A percentile compares a stretch with the other conserved stretches of the same genome.
Evolutionary conservation across 1,284 basidiomycete species (phyloP).

Genomic region (Boletus holoroseus): DNA sequence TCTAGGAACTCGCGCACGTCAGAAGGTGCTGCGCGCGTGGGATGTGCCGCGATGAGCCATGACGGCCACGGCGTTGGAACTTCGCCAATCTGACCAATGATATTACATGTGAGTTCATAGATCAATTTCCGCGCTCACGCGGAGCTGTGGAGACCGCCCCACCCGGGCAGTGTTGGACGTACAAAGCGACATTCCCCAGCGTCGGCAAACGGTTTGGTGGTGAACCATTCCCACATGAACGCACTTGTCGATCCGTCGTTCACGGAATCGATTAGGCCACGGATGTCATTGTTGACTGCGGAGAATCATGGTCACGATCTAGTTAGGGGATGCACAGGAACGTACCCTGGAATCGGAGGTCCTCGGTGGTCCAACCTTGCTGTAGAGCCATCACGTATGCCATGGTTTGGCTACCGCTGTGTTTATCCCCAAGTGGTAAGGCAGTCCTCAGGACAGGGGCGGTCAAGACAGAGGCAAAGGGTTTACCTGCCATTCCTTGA

Average conservation of each 20-base stretch:
- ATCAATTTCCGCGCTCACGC: background rate
- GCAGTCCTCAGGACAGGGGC: background rate
- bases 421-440: background rate
- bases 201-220: slow-evolving; percentile 90
- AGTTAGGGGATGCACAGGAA: background rate
- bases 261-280: slow-evolving; percentile 83
- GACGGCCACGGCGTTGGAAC: slow-evolving; percentile 95
- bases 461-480: background rate
- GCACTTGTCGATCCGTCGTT: slow-evolving; percentile 80
- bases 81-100: slow-evolving; percentile 61
- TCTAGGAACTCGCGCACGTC: slow-evolving; percentile 61
- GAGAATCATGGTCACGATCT: background rate
- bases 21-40: slow-evolving; percentile 49
- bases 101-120: background rate
- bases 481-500: slow-evolving; percentile 77
- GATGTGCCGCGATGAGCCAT: slow-evolving; percentile 87
- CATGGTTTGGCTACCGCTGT: slow-evolving; percentile 87
- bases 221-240: slow-evolving; percentile 98
- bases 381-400: slow-evolving; percentile 90
- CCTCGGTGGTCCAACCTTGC: slow-evolving; percentile 71
- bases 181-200: slow-evolving; percentile 80
- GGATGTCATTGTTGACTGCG: slow-evolving; percentile 85
- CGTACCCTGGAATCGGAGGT: slow-evolving; percentile 73
- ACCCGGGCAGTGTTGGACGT: slow-evolving; percentile 31
- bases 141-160: background rate